Evolutionary conservation across 306 rosid genomes (phyloP), one percentile per base, ranked within the genome.

Genomic region (Rosa lucieae): DNA sequence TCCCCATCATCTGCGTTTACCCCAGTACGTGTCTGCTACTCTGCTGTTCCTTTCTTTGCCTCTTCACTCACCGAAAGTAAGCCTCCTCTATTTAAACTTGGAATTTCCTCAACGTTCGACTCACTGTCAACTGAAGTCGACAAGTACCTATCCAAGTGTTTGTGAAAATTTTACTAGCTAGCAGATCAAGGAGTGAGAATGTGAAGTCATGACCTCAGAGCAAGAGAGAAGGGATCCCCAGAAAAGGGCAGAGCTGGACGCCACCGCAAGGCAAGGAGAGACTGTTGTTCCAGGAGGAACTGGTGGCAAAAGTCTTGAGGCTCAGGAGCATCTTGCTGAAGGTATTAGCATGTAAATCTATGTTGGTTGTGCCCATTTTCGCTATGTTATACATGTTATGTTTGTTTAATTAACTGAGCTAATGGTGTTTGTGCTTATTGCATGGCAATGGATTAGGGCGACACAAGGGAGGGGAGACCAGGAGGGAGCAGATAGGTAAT

Each of bases 311-410:
- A 92, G 84, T 80, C 89, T 94, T 44, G 90, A 90, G 61, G 97
- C 94, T 81, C 94, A 92, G 80, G 81, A 92, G 52, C 91, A 86
- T 75, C 97, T 94, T 15, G 97, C 96, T 67, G 89, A 90, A 94
- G 98, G 97, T 86, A 70, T 39, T 26, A 14, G 56, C 6, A 59
- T 47, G 7, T 29, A 58, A 1, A 1, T 40, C 18, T 39, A 10
- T 10, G 2, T 55, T 43, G 4, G 11, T 18, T 8, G 59, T 18
- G 21, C 59, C 17, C 0, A 32, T 13, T 49, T 14, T 13, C n/a
- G 2, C 6, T 43, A 35, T 20, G 56, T 73, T 23, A 10, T n/a
- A 32, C 0, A 3, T 37, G 1, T 66, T 9, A 6, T 70, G 59
- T 48, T 78, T 17, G 35, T 49, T 61, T 35, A 23, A 23, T 58